A percentile compares a stretch with the other conserved stretches of the same genome.
Evolutionary conservation across 2,329 filamentous ascomycete species (phyloP).

Genomic region (Elsinoe australis): DNA sequence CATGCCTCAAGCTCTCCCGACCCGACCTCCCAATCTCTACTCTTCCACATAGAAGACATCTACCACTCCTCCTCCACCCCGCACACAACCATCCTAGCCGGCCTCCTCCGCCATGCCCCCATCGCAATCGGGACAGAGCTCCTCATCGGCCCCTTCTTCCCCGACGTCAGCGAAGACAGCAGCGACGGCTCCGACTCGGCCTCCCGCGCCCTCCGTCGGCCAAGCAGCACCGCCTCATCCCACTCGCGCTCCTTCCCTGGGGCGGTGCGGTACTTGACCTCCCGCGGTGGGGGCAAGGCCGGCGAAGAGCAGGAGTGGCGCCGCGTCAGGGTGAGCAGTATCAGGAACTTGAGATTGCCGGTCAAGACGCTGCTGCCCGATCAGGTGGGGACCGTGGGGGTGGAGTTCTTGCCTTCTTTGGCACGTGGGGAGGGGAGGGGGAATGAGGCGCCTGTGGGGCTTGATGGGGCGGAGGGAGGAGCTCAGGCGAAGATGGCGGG

Average conservation of each 20-base stretch:
- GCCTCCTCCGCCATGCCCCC: slow-evolving; percentile 70
- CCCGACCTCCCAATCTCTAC: slow-evolving; percentile 19
- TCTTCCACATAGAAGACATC: slow-evolving; percentile 89
- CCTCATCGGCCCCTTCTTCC: slow-evolving; percentile 62
- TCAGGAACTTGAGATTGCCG: slow-evolving; percentile 78
- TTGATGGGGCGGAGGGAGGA: too few species aligned
- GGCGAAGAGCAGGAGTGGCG: slow-evolving; percentile 62
- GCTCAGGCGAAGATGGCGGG: too few species aligned
- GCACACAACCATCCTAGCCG: slow-evolving; percentile 60
- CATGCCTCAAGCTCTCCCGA: slow-evolving; percentile 36
- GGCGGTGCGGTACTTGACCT: slow-evolving; percentile 29
- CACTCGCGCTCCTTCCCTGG: slow-evolving; percentile 44
- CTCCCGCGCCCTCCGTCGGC: too few species aligned
- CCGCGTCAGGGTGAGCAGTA: slow-evolving; percentile 69
- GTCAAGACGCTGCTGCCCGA: slow-evolving; percentile 67
- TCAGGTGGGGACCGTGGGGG: slow-evolving; percentile 82
- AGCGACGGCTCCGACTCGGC: slow-evolving; percentile 31
- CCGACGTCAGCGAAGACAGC: slow-evolving; percentile 29
- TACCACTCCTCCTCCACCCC: slow-evolving; percentile 54
- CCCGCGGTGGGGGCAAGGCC: too few species aligned
- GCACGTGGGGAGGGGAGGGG: too few species aligned
- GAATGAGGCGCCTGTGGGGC: too few species aligned
- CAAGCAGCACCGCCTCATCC: slow-evolving; percentile 26
- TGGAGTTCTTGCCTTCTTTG: slow-evolving; percentile 49
- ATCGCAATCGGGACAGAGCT: slow-evolving; percentile 72